Evolutionary conservation across 1,284 basidiomycete genomes (phyloP).

Genomic region (Pholiota adiposa): DNA sequence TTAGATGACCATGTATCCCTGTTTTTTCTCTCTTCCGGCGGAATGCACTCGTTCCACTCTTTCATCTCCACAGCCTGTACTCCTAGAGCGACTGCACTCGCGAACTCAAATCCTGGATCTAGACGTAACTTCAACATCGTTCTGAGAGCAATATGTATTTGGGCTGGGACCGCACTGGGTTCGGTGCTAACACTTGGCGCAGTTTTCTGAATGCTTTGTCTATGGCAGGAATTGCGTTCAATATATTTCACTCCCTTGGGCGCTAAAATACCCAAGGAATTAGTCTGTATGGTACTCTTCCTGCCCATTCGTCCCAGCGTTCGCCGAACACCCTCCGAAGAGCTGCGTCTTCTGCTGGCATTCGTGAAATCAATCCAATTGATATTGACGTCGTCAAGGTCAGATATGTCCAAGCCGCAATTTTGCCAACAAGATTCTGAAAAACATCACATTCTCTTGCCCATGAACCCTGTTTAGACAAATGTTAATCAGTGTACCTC

Average conservation of each 20-base stretch:
- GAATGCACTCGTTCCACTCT: background rate
- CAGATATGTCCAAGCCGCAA: constrained; percentile 27
- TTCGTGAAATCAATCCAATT: constrained; percentile 38
- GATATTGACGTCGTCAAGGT: constrained; percentile 33
- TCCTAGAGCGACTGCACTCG: background rate
- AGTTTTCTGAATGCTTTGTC: too few species aligned
- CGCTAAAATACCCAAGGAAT: constrained; percentile 42
- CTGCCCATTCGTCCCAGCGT: constrained; percentile 43
- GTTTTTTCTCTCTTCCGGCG: background rate
- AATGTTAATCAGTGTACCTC: background rate
- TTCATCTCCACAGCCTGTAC: background rate
- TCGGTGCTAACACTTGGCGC: too few species aligned
- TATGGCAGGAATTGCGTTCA: too few species aligned
- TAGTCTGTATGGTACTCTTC: constrained; percentile 41
- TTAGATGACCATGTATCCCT: background rate
- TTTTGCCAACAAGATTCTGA: constrained; percentile 30
- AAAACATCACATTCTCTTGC: constrained; percentile 40
- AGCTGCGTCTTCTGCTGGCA: constrained; percentile 43
- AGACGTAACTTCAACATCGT: background rate
- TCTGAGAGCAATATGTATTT: too few species aligned
- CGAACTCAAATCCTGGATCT: background rate
- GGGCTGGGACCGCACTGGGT: too few species aligned
- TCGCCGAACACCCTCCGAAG: constrained; percentile 38
- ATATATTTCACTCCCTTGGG: too few species aligned
- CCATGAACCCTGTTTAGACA: constrained; percentile 43